Base-by-base conservation (phyloP, 352 stramenopile species). In the Pythium phragmitis region DNA sequence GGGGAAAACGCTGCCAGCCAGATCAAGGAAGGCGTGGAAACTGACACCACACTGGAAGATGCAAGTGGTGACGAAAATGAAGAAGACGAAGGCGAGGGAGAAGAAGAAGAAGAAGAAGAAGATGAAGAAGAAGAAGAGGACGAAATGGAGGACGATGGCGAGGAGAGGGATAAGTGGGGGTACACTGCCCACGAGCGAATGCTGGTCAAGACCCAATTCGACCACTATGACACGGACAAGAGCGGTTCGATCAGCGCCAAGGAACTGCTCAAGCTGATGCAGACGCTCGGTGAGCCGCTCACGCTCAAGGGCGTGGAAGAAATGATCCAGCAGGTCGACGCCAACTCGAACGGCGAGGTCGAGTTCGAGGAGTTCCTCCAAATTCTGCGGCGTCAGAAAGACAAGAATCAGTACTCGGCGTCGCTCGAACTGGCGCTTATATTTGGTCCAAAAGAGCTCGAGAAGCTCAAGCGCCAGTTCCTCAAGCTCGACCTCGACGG, bases 331-430 rank as follows among this genome's bases (percentile, higher is more conserved):
- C 65, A 80, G 37, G 73, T 89, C 9, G 81, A 89, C 50, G 65
- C 49, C 0, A 85, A 89, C 60, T 51, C 65, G 14, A 89, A 87
- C n/a, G 80, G 76, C 21, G 75, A 89, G 19, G 77, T 92, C 19
- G 78, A 87, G 23, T 87, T 92, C 33, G 73, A 88, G 9, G 79
- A 90, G 60, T 92, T 91, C 52, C 61, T 90, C 11, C 57, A 74
- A 47, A 75, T 92, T 7, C 43, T 92, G 17, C 67, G 74, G 1
- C 74, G 71, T n/a, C 84, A 92, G 41, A 74, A 86, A 34, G 55
- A 75, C 33, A 78, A 79, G 41, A 89, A 92, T 39, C 71, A 78
- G 57, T 89, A 90, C 62, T 76, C 78, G 4, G 78, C 71, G 19
- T 88, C 84, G 28, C 60, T 92, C 48, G 71, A 87, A 19, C 61